A percentile compares a stretch with the other conserved stretches of the same genome.
phyloP scores from a whole-genome alignment of 2,329 filamentous ascomycete genomes.

The Elsinoe ampelina region DNA sequence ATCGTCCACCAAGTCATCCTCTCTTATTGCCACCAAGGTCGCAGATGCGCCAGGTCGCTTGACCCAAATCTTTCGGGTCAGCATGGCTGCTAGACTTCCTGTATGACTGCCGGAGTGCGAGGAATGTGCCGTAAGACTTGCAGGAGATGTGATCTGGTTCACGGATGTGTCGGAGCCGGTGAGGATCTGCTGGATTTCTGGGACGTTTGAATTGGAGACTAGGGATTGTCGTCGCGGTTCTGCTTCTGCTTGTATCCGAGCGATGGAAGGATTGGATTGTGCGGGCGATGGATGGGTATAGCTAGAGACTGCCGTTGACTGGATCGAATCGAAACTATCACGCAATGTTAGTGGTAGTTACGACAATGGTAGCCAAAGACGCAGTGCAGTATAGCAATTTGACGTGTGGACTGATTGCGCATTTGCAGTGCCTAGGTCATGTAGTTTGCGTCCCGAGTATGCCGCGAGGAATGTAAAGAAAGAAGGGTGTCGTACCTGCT shows the following conservation, averaged over 20 bases:
- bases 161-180: not conserved
- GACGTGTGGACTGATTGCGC: too few species aligned
- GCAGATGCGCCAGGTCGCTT: slow-evolving; percentile 76
- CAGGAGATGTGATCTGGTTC: not conserved
- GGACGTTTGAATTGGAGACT: slow-evolving; percentile 3
- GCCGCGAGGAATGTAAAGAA: slow-evolving; percentile 1
- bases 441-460: not conserved
- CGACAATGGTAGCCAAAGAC: not conserved
- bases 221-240: slow-evolving; percentile 5
- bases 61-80: slow-evolving; percentile 54
- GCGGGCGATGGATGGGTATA: not conserved
- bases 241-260: not conserved
- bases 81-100: slow-evolving; percentile 7
- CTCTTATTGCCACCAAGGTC: slow-evolving; percentile 73
- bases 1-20: slow-evolving; percentile 90
- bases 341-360: not conserved
- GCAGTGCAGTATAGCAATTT: too few species aligned
- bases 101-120: slow-evolving; percentile 1
- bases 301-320: not conserved
- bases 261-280: not conserved
- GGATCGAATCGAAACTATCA: not conserved
- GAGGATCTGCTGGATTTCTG: slow-evolving; percentile 3
- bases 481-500: slow-evolving; percentile 1
- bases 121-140: not conserved
- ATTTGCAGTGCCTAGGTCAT: too few species aligned